Conservation (phyloP, 2,329 filamentous ascomycete genomes). For the Ascocoryne sarcoides region DNA sequence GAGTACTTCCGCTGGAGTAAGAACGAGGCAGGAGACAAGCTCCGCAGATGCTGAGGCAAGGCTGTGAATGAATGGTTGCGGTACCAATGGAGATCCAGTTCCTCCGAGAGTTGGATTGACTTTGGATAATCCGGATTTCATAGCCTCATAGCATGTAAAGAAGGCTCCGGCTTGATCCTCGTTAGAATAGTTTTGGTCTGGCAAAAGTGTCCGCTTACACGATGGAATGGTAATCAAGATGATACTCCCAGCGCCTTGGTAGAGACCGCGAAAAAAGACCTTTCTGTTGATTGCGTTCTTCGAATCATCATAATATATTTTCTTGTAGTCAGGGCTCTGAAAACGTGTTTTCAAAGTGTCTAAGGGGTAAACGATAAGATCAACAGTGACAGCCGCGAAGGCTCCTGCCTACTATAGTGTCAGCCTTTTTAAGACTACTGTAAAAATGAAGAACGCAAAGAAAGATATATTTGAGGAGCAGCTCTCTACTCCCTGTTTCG, state of each 20-base stretch:
- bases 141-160: constrained; percentile 80
- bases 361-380: constrained; percentile 67
- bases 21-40: constrained; percentile 74
- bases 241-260: constrained; percentile 80
- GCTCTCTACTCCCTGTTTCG: too few species aligned
- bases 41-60: constrained; percentile 69
- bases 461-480: too few species aligned
- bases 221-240: constrained; percentile 84
- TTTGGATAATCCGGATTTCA: constrained; percentile 54
- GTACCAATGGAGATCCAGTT: constrained; percentile 49
- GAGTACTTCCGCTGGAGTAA: constrained; percentile 82
- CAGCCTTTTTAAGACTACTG: constrained; percentile 1
- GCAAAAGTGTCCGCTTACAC: constrained; percentile 38
- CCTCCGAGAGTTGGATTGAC: constrained; percentile 34
- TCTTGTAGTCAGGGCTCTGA: constrained; percentile 68
- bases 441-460: background rate
- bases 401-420: constrained; percentile 80
- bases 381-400: constrained; percentile 75
- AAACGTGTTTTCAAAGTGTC: constrained; percentile 85
- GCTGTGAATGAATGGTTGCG: constrained; percentile 62
- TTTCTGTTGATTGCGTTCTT: constrained; percentile 45
- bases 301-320: constrained; percentile 51
- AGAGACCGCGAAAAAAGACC: constrained; percentile 62
- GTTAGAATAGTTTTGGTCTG: constrained; percentile 12
- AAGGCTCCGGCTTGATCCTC: constrained; percentile 62